phyloP scores from a whole-genome alignment of 495 filamentous ascomycete species.

The Daldinia vernicosa region DNA sequence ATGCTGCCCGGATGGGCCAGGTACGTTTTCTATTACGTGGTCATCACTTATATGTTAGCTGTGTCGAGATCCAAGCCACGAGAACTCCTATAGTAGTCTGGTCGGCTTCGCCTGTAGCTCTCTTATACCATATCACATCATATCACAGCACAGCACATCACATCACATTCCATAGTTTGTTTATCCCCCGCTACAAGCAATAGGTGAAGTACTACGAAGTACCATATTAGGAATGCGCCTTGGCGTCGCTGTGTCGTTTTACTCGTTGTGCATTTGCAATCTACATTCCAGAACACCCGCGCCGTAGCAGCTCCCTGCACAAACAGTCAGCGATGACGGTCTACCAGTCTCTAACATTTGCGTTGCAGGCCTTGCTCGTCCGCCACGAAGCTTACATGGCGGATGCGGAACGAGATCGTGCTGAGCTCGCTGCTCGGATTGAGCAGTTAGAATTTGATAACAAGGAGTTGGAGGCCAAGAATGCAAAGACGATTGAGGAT shows the following conservation, averaged over 20 bases:
- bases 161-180: constrained; percentile 25
- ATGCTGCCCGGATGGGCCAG: constrained; percentile 87
- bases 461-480: constrained; percentile 73
- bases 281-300: constrained; percentile 10
- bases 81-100: background rate
- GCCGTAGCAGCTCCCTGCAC: background rate
- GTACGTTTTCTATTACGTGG: constrained; percentile 58
- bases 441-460: constrained; percentile 82
- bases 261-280: constrained; percentile 11
- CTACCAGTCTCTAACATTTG: constrained; percentile 66
- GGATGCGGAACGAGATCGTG: constrained; percentile 84
- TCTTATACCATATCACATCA: constrained; percentile 19
- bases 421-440: constrained; percentile 72
- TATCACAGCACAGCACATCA: no score
- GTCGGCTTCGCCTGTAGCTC: constrained; percentile 6
- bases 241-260: constrained; percentile 9
- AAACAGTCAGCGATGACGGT: constrained; percentile 47
- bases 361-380: constrained; percentile 84
- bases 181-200: constrained; percentile 1
- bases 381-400: constrained; percentile 94
- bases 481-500: constrained; percentile 78
- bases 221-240: constrained; percentile 21
- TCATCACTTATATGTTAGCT: constrained; percentile 4
- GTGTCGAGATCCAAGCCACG: constrained; percentile 9
- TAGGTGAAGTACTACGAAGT: constrained; percentile 1